Conservation (phyloP, 179 eudicot genomes). For the Silene coronaria region DNA sequence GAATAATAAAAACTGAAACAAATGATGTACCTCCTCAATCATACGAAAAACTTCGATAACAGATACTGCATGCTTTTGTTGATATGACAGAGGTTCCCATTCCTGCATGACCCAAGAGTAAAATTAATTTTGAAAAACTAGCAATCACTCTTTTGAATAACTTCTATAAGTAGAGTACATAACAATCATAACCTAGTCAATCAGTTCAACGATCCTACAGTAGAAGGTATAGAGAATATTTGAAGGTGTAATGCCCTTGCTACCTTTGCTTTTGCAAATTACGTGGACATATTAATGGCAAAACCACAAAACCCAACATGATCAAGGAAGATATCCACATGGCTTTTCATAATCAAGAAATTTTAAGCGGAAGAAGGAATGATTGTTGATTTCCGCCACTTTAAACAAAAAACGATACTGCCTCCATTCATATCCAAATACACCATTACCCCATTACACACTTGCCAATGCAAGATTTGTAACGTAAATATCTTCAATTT, state of each 20-base stretch:
- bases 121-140: slow-evolving; percentile 1
- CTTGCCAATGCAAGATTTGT: too few relatives aligned
- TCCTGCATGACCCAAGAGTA: slow-evolving; percentile 38
- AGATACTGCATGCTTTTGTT: slow-evolving; percentile 78
- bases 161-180: neutral
- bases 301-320: neutral
- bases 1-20: neutral
- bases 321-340: neutral
- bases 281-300: neutral
- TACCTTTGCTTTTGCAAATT: neutral
- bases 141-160: neutral
- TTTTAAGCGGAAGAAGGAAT: neutral
- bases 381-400: neutral
- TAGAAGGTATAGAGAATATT: neutral
- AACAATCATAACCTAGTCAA: neutral
- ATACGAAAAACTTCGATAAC: slow-evolving; percentile 86
- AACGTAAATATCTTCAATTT: too few relatives aligned
- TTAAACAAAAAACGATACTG: too few relatives aligned
- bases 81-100: slow-evolving; percentile 85
- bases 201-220: neutral
- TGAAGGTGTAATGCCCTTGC: neutral
- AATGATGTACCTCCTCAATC: slow-evolving; percentile 66
- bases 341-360: neutral
- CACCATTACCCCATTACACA: too few relatives aligned
- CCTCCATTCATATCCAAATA: too few relatives aligned